Base-by-base conservation (phyloP, 176 grass and related monocot species). In the Rhynchospora pubera region DNA sequence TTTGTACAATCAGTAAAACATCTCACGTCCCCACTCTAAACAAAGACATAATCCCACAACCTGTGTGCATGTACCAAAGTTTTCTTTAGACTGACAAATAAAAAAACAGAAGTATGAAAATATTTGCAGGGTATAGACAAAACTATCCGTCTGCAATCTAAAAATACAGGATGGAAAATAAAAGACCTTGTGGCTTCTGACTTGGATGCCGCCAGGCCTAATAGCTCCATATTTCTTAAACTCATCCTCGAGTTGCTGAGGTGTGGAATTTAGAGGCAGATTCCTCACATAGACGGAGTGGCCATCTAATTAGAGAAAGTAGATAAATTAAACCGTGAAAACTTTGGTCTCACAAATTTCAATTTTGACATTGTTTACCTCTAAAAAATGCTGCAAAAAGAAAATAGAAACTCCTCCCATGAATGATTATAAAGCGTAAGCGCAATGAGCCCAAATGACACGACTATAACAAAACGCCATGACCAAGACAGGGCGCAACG, bases 181-280 rank as follows among this genome's bases (percentile, higher is more conserved):
- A 53, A 30, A 59, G 55, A 96, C 97, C 93, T 91, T 99, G 48
- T 99, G 83, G 89, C 97, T 99, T 90, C 97, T 95, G 85, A 99
- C 93, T 99, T 99, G 97, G 83, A 99, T 93, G 23, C 97, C 97
- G 8, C 83, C 89, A 8, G 26, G 30, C 59, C 93, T 96, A 79
- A 99, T 93, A 39, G 86, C 61, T 6, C 97, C 97, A 84, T 95
- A 99, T 85, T 77, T 87, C 77, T 91, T 94, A 84, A 99, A 99
- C 19, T 89, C 91, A 28, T 99, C 91, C 80, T 99, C 93, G 55
- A 99, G 85, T 87, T 99, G 93, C 52, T 79, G 72, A 5, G 88
- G 84, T 53, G 87, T 95, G 39, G 91, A 89, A 83, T 81, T 79
- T 78, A 99, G 65, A 24, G 89, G 97, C 32, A 99, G 88, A 84